Base-by-base conservation (phyloP, 768 basidiomycete genomes). In the Russula griseocarnosa region DNA sequence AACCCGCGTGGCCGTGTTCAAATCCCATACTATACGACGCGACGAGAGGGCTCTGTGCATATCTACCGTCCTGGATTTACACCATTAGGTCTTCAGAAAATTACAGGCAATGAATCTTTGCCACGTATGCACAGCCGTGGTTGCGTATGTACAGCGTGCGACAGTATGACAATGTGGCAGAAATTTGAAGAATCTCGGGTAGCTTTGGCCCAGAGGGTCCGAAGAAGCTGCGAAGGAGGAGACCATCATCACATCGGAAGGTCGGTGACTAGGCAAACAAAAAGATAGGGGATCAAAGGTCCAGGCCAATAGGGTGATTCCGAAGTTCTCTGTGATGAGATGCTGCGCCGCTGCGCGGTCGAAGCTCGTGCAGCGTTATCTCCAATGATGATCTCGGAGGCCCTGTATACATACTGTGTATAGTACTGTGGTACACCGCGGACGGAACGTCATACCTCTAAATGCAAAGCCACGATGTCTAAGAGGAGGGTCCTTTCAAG, bases 91-190 rank as follows among this genome's bases (percentile, higher is more conserved):
- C 14, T 22, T n/a, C 22, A 24, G 11, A 44, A 52, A 51, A 52
- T 63, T 26, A 58, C 44, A 34, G 38, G 32, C 32, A 26, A 53
- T 40, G 40, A 16, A 30, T 50, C 8, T 18, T 51, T 11, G 55
- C 42, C 34, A 53, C 57, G 32, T 53, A 47, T 26, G 30, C 20
- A 34, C 42, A 58, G 56, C 57, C 36, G 7, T 9, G 22, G 34
- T 47, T 52, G 50, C 32, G 32, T 22, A 30, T 47, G 49, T 24
- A 58, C 55, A 34, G 30, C 46, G 10, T 47, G 46, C 46, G 62
- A 18, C 20, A 16, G 24, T 50, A 62, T 3, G 6, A 54, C 20
- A 44, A 42, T 44, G 14, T 5, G 54, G 36, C 16, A 22, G 53
- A 18, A 7, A 32, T 11, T 16, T 22, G 49, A 50, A 8, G 46